Evolutionary conservation across 2,329 filamentous ascomycete genomes (phyloP).

Genomic region (Zymoseptoria brevis): DNA sequence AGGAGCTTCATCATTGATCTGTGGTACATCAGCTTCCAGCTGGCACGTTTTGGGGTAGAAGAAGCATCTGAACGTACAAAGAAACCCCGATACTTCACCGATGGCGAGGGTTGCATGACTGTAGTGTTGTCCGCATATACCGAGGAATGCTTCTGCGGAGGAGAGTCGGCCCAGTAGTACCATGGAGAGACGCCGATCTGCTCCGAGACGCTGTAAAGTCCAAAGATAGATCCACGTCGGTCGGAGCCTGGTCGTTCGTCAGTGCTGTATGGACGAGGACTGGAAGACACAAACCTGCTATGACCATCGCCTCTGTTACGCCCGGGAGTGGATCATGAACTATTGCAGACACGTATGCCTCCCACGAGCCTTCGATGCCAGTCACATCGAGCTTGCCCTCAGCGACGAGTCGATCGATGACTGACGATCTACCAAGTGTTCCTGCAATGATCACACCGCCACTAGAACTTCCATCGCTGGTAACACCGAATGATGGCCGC

Average conservation of each 20-base stretch:
- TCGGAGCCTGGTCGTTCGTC: slow-evolving; percentile 44
- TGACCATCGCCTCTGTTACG: slow-evolving; percentile 53
- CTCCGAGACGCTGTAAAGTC: slow-evolving; percentile 63
- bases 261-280: not conserved
- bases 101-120: slow-evolving; percentile 52
- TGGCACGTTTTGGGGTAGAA: not conserved
- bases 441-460: slow-evolving; percentile 56
- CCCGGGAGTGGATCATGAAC: slow-evolving; percentile 51
- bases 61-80: slow-evolving; percentile 34
- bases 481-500: slow-evolving; percentile 30
- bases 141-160: slow-evolving; percentile 42
- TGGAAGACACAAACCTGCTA: slow-evolving; percentile 42
- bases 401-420: slow-evolving; percentile 53
- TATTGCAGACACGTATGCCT: slow-evolving; percentile 56
- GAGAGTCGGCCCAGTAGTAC: slow-evolving; percentile 61
- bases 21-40: too few species aligned
- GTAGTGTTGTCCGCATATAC: slow-evolving; percentile 49
- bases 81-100: slow-evolving; percentile 60
- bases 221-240: slow-evolving; percentile 59
- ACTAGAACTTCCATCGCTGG: slow-evolving; percentile 8
- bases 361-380: slow-evolving; percentile 57
- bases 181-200: slow-evolving; percentile 66
- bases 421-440: slow-evolving; percentile 55
- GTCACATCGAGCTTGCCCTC: slow-evolving; percentile 51
- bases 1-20: slow-evolving; percentile 61